Evolutionary conservation across 2,329 filamentous ascomycete genomes (phyloP).

Genomic region (Ophiostoma tasmaniense): DNA sequence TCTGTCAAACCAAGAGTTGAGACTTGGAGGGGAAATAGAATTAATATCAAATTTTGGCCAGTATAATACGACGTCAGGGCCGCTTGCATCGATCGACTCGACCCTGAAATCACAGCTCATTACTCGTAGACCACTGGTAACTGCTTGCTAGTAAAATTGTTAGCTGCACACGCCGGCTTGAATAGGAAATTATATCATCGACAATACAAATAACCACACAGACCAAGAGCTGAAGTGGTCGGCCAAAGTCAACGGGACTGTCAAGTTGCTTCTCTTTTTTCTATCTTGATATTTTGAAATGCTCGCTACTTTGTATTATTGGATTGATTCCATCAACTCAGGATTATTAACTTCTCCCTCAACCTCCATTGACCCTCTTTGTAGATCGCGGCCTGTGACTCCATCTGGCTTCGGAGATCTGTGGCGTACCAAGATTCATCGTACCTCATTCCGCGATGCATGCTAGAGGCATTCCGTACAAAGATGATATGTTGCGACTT

Average conservation of each 20-base stretch:
- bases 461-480: too few species aligned
- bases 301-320: too few species aligned
- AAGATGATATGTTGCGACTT: too few species aligned
- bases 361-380: not conserved
- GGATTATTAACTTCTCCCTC: not conserved
- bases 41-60: not conserved
- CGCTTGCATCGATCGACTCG: not conserved
- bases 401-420: not conserved
- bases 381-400: not conserved
- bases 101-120: not conserved
- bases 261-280: too few species aligned
- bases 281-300: too few species aligned
- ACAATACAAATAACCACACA: not conserved
- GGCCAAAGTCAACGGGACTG: too few species aligned
- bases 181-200: too few species aligned
- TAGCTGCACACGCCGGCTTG: too few species aligned
- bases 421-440: not conserved
- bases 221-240: not conserved
- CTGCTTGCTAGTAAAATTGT: too few species aligned
- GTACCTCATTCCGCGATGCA: too few species aligned
- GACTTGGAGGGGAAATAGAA: not conserved
- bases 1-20: not conserved
- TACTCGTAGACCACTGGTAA: too few species aligned
- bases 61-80: not conserved
- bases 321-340: too few species aligned